A percentile compares a stretch with the other conserved stretches of the same genome.
Evolutionary conservation across 331 rosid genomes (phyloP).

Genomic region (Dryas integrifolia): DNA sequence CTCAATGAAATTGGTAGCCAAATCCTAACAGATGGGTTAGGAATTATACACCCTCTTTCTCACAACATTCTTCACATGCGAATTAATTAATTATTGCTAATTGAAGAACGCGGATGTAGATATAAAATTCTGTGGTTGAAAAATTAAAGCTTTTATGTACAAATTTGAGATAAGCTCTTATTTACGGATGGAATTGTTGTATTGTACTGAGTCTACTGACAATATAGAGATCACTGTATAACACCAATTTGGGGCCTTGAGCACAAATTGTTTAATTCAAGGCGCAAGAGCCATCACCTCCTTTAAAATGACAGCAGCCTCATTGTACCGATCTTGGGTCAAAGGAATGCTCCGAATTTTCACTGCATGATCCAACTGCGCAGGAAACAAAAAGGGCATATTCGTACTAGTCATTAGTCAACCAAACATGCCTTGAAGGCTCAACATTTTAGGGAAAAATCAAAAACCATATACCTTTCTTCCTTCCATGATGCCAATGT

Average conservation of each 20-base stretch:
- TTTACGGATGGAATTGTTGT: background rate
- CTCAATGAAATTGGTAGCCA: background rate
- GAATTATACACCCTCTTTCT: no score
- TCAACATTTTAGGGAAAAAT: no score
- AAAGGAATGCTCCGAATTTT: constrained; percentile 15
- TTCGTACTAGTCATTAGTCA: no score
- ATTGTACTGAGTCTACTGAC: background rate
- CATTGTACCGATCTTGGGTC: constrained; percentile 18
- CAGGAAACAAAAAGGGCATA: background rate
- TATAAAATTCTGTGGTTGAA: no score
- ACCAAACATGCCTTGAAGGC: no score
- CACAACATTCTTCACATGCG: no score
- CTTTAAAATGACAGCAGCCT: constrained; percentile 17
- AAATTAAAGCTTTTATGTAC: background rate
- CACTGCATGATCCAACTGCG: constrained; percentile 15
- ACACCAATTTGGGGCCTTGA: background rate
- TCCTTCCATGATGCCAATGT: no score
- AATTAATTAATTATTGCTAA: no score
- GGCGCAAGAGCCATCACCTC: constrained; percentile 20
- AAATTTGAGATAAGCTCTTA: background rate
- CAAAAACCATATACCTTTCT: no score
- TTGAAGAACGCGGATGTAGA: no score
- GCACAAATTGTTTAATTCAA: background rate
- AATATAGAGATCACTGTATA: background rate
- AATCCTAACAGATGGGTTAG: background rate